These are phyloP conservation scores for Stachybotrys chartarum DNA, from an alignment of 2,329 filamentous ascomycete species.

Conservation along the genomic window DNA sequence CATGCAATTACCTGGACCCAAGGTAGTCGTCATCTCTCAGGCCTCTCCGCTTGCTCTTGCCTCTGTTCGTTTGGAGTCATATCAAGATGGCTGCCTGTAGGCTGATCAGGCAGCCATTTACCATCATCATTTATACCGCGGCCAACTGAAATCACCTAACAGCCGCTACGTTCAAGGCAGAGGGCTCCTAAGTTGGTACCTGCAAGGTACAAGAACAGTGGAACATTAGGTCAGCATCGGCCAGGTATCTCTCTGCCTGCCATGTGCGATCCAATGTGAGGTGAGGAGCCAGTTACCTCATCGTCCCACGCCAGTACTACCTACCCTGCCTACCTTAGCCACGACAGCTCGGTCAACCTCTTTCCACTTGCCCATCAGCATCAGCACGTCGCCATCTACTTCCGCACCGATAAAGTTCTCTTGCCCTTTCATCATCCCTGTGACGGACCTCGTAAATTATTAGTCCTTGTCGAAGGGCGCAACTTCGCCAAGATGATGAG, in stretches of 20 bases:
- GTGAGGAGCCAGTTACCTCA: neutral
- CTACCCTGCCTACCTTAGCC: neutral
- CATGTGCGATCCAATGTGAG: too few relatives aligned
- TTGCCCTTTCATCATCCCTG: neutral
- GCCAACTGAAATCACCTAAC: too few relatives aligned
- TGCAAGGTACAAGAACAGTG: too few relatives aligned
- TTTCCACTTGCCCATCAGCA: neutral
- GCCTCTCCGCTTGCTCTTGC: neutral
- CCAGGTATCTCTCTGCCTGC: neutral
- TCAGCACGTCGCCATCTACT: neutral
- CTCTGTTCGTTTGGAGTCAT: neutral
- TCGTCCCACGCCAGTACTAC: neutral
- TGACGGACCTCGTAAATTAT: neutral
- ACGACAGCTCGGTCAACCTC: neutral
- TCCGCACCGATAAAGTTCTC: neutral
- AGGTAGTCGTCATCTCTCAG: neutral
- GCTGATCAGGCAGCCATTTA: too few relatives aligned
- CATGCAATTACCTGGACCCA: neutral
- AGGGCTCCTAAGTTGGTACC: too few relatives aligned
- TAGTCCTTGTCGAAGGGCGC: neutral
- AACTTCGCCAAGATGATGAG: constrained; percentile 60
- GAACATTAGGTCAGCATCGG: too few relatives aligned
- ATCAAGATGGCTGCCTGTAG: too few relatives aligned
- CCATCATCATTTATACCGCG: too few relatives aligned
- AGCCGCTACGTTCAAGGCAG: too few relatives aligned